Conservation (phyloP, 345 rosid genomes). For the Eucalyptus curtisii region DNA sequence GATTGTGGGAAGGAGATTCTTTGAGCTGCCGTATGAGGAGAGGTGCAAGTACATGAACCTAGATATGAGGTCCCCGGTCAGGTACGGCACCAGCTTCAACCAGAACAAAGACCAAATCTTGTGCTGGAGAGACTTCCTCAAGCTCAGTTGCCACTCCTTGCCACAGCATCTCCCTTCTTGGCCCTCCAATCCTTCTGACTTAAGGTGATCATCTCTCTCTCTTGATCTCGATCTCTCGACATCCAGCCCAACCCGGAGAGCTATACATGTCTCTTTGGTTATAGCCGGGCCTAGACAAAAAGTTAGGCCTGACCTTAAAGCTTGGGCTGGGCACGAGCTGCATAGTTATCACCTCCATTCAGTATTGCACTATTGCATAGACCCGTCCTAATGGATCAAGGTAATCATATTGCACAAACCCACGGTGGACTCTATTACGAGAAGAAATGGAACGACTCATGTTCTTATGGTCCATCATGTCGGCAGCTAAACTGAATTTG, state of each 20-base stretch:
- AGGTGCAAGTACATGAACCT: constrained; percentile 26
- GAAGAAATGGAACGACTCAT: not conserved
- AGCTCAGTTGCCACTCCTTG: constrained; percentile 22
- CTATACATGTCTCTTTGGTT: not conserved
- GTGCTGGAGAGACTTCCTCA: constrained; percentile 35
- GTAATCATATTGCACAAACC: not conserved
- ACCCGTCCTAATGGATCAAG: not conserved
- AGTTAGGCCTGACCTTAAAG: not conserved
- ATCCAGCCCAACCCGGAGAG: not conserved
- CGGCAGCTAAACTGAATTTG: not conserved
- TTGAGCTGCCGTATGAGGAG: constrained; percentile 22
- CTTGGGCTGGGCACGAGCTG: not conserved
- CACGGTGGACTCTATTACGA: not conserved
- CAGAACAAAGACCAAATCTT: constrained; percentile 19
- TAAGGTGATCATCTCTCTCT: constrained; percentile 4
- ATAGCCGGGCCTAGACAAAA: not conserved
- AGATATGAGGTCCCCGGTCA: constrained; percentile 10
- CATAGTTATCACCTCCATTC: not conserved
- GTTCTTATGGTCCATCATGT: not conserved
- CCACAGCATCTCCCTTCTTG: constrained; percentile 11
- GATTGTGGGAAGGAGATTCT: constrained; percentile 6
- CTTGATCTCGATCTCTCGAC: not conserved
- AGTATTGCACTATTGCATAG: not conserved
- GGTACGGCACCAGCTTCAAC: constrained; percentile 31
- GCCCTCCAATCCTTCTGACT: constrained; percentile 20